Percentiles rank a stretch among this genome's conserved stretches.
Conservation (phyloP, 768 basidiomycete species). For the Suillus subaureus region DNA sequence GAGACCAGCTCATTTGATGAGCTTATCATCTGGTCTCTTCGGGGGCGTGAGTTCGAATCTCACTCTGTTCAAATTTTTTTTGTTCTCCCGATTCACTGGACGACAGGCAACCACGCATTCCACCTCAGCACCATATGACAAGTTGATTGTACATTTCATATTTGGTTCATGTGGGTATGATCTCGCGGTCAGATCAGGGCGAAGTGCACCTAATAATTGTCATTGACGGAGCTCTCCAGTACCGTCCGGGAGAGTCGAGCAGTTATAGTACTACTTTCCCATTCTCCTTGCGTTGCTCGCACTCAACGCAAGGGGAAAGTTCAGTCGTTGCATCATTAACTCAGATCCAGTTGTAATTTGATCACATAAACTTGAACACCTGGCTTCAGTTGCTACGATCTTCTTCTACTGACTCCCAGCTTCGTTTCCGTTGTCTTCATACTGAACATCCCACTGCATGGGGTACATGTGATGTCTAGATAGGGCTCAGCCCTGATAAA, state of each 20-base stretch:
- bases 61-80: constrained; percentile 16
- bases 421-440: not conserved
- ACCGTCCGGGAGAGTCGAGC: not conserved
- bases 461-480: not conserved
- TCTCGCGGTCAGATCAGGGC: not conserved
- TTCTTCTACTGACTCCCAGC: not conserved
- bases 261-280: not conserved
- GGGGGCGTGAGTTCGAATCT: constrained; percentile 21
- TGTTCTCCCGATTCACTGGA: not conserved
- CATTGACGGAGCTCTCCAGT: not conserved
- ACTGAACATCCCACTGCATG: not conserved
- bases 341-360: not conserved
- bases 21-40: constrained; percentile 9
- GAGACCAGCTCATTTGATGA: constrained; percentile 28
- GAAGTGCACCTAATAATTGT: not conserved
- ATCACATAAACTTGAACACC: not conserved
- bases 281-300: not conserved
- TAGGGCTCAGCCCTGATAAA: not conserved
- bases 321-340: not conserved
- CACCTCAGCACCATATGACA: not conserved
- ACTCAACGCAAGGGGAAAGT: not conserved
- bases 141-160: not conserved
- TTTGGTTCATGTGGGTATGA: not conserved
- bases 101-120: not conserved
- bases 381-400: not conserved